phyloP scores from a whole-genome alignment of 768 basidiomycete genomes.

The Tephrocybe sp. region DNA sequence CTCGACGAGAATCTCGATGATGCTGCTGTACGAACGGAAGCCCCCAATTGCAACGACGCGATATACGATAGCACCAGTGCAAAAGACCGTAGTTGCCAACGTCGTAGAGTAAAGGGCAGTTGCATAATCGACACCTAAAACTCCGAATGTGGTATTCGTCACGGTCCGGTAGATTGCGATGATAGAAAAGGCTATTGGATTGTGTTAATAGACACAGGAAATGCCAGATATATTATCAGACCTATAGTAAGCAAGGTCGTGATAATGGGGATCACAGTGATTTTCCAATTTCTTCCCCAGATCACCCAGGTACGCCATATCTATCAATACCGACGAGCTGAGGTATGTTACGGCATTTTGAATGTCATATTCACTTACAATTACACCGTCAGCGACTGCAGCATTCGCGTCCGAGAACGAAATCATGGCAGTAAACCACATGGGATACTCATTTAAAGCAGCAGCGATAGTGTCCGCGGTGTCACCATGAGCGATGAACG shows the following conservation, averaged over 20 bases:
- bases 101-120: conserved; percentile 13
- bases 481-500: conserved; percentile 12
- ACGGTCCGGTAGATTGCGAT: conserved; percentile 9
- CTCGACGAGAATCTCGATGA: conserved; percentile 13
- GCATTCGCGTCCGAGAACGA: conserved; percentile 10
- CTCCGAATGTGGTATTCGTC: conserved; percentile 8
- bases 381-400: conserved; percentile 9
- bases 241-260: conserved; percentile 10
- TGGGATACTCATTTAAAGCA: conserved; percentile 11
- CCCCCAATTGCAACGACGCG: conserved; percentile 6
- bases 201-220: neutral
- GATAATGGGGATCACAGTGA: conserved; percentile 9
- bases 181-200: conserved; percentile 9
- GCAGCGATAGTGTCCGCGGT: conserved; percentile 2
- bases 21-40: conserved; percentile 6
- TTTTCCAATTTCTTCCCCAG: conserved; percentile 11
- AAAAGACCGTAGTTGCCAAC: conserved; percentile 10
- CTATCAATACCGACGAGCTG: neutral
- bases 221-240: neutral
- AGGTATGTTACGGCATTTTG: too few species aligned
- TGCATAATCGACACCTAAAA: conserved; percentile 12
- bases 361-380: neutral
- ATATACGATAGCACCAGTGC: conserved; percentile 12
- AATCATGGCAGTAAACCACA: conserved; percentile 8
- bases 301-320: conserved; percentile 17